phyloP scores from a whole-genome alignment of 2,329 filamentous ascomycete species.

The Ascochyta lentis region DNA sequence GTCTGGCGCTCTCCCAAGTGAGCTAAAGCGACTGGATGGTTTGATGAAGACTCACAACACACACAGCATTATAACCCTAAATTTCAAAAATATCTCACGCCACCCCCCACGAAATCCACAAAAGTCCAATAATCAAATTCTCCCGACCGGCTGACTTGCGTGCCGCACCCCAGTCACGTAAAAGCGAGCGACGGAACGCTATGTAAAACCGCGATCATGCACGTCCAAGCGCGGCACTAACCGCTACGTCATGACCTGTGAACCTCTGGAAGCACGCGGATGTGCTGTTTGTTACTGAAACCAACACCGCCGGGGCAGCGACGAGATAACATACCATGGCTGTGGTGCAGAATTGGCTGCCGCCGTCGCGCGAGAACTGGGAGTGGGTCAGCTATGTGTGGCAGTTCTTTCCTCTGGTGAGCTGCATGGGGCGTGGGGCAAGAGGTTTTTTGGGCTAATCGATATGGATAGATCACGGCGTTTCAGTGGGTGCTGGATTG shows the following conservation, averaged over 20 bases:
- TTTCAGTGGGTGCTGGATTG: constrained; percentile 76
- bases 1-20: constrained; percentile 43
- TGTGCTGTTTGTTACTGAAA: not conserved
- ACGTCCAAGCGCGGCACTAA: constrained; percentile 5
- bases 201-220: not conserved
- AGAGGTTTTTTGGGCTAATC: not conserved
- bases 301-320: not conserved
- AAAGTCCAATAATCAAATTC: no score
- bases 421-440: constrained; percentile 11
- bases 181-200: not conserved
- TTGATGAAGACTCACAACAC: constrained; percentile 4
- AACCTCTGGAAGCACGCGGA: not conserved
- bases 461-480: constrained; percentile 65
- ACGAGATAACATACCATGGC: constrained; percentile 40
- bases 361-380: constrained; percentile 60
- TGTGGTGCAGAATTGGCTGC: constrained; percentile 54
- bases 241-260: constrained; percentile 3
- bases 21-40: constrained; percentile 35
- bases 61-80: no score
- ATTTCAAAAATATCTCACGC: no score
- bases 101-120: no score
- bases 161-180: not conserved
- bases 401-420: constrained; percentile 60
- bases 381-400: constrained; percentile 53
- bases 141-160: no score